These are phyloP conservation scores for Sclerotiophoma versabilis DNA, from an alignment of 2,329 filamentous ascomycete genomes.

Conservation along the genomic window DNA sequence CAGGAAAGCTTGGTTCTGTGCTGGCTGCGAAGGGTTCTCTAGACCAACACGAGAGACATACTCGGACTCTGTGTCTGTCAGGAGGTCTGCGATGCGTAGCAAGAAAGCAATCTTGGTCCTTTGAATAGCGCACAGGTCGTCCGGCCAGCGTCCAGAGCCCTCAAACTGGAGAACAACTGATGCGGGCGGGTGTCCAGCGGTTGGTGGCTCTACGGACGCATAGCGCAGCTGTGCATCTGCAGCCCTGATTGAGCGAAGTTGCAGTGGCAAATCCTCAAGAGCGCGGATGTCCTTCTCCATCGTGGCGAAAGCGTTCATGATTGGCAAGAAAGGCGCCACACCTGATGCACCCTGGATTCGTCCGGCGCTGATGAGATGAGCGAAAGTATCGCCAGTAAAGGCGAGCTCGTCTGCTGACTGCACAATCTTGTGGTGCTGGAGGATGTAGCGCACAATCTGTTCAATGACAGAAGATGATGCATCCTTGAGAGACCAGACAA, in stretches of 20 bases:
- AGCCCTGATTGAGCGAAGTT: slow-evolving; percentile 79
- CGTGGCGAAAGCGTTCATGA: slow-evolving; percentile 72
- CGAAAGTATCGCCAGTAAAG: slow-evolving; percentile 57
- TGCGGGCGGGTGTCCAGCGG: slow-evolving; percentile 63
- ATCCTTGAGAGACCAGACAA: slow-evolving; percentile 77
- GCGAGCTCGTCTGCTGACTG: slow-evolving; percentile 58
- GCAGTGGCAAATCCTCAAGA: slow-evolving; percentile 85
- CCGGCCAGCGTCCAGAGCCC: slow-evolving; percentile 90
- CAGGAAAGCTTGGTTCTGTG: slow-evolving; percentile 80
- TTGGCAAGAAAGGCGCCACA: slow-evolving; percentile 67
- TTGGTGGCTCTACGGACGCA: slow-evolving; percentile 67
- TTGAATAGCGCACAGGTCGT: slow-evolving; percentile 89
- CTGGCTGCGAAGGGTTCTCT: slow-evolving; percentile 73
- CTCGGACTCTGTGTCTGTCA: slow-evolving; percentile 68
- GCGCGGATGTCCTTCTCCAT: slow-evolving; percentile 79
- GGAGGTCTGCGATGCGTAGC: slow-evolving; percentile 73
- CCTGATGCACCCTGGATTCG: slow-evolving; percentile 47
- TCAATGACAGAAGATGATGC: slow-evolving; percentile 71
- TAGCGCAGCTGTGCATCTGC: slow-evolving; percentile 77
- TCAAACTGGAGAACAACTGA: slow-evolving; percentile 91
- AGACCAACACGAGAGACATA: slow-evolving; percentile 77
- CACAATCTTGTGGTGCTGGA: slow-evolving; percentile 72
- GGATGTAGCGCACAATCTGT: slow-evolving; percentile 78
- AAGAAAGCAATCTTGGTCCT: slow-evolving; percentile 91
- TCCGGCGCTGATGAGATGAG: slow-evolving; percentile 52